Conservation (phyloP, 139 green algal genomes). For the Chlorella sp. region DNA sequence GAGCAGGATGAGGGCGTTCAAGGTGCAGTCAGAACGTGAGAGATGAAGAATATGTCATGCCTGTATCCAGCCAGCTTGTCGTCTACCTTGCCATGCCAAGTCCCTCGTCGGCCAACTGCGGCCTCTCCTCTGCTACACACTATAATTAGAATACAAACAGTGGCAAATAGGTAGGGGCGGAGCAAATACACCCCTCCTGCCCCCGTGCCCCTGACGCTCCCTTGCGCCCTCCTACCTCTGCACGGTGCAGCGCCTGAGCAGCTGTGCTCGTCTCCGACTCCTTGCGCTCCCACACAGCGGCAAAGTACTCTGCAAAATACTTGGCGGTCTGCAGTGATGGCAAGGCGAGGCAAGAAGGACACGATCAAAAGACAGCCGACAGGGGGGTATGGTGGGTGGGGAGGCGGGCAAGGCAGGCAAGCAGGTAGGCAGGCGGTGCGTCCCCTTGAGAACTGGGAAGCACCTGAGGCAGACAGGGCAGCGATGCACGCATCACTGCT, state of each 20-base stretch:
- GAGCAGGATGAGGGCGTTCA: no score
- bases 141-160: no score
- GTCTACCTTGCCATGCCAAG: background rate
- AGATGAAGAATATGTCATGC: no score
- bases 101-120: no score
- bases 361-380: no score
- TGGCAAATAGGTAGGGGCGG: no score
- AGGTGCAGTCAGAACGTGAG: no score
- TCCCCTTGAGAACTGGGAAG: no score
- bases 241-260: conserved; percentile 7
- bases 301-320: conserved; percentile 24
- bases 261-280: conserved; percentile 5
- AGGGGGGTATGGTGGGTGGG: background rate
- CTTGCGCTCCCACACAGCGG: conserved; percentile 25
- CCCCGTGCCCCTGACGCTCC: background rate
- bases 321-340: background rate
- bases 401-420: background rate
- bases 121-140: no score
- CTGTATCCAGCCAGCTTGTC: background rate
- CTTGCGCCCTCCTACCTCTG: background rate
- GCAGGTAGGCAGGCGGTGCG: background rate
- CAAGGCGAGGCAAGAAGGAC: background rate
- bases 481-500: no score
- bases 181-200: no score
- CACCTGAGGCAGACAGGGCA: no score